Evolutionary conservation across 257 asterid genomes (phyloP).

Genomic region (Prunella vulgaris): DNA sequence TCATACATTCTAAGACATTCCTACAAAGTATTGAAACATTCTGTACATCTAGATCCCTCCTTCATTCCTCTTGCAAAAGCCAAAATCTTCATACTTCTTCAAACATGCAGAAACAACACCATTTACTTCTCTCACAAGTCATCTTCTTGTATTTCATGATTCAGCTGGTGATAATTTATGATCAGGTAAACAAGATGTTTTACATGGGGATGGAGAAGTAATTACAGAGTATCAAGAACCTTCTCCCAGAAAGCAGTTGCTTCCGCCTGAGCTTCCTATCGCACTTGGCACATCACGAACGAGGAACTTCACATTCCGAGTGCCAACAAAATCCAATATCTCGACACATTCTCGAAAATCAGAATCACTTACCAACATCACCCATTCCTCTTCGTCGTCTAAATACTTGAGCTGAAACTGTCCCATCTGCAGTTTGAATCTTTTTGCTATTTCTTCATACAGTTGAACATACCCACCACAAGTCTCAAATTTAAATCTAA

Average conservation of each 20-base stretch:
- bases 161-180: background rate
- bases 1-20: background rate
- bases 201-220: background rate
- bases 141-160: background rate
- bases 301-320: conserved; percentile 51
- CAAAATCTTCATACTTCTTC: background rate
- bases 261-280: conserved; percentile 77
- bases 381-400: conserved; percentile 96
- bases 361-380: conserved; percentile 75
- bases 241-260: conserved; percentile 52
- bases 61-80: background rate
- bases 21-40: background rate
- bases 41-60: background rate
- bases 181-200: background rate
- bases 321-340: conserved; percentile 47
- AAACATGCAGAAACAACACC: background rate
- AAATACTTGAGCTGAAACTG: conserved; percentile 77
- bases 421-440: conserved; percentile 62
- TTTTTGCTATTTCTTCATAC: conserved; percentile 66
- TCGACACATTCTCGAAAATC: conserved; percentile 84
- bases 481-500: conserved; percentile 65
- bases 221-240: conserved; percentile 24
- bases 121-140: background rate
- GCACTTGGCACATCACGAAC: conserved; percentile 50
- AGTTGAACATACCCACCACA: conserved; percentile 48